Evolutionary conservation across 163 green algal species (phyloP).

Genomic region (Scenedesmus sp.): DNA sequence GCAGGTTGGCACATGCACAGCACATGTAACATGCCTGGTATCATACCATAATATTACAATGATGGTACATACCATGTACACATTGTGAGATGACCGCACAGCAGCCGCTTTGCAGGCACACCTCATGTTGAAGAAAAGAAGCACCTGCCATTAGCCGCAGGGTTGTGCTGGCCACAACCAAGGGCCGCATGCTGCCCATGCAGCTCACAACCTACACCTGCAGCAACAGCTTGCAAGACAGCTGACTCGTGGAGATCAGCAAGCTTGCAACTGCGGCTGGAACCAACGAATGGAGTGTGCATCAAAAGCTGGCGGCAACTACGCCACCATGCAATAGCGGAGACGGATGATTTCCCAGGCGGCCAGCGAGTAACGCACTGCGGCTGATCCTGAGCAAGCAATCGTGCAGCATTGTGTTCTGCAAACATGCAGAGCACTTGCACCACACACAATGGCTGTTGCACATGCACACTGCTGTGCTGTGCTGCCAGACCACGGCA

Average conservation of each 20-base stretch:
- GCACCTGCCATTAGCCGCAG: neutral
- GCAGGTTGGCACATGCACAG: neutral
- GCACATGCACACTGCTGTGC: slow-evolving; percentile 7
- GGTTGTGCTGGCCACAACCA: neutral
- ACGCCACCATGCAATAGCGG: neutral
- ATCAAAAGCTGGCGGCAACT: neutral
- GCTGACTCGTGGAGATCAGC: neutral
- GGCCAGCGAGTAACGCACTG: neutral
- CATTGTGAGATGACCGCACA: no score
- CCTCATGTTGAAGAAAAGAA: neutral
- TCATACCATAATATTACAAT: no score
- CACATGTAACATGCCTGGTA: no score
- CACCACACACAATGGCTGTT: neutral
- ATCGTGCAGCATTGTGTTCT: neutral
- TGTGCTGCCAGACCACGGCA: neutral
- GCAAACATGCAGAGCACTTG: neutral
- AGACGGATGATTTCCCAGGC: neutral
- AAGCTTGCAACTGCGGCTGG: neutral
- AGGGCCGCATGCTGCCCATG: neutral
- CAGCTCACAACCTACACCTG: neutral
- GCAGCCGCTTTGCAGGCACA: neutral
- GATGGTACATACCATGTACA: no score
- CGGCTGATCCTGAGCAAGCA: neutral
- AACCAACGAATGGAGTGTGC: neutral
- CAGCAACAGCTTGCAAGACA: neutral